Evolutionary conservation across 305 asterid species (phyloP).

Genomic region (Fraxinus ornus): DNA sequence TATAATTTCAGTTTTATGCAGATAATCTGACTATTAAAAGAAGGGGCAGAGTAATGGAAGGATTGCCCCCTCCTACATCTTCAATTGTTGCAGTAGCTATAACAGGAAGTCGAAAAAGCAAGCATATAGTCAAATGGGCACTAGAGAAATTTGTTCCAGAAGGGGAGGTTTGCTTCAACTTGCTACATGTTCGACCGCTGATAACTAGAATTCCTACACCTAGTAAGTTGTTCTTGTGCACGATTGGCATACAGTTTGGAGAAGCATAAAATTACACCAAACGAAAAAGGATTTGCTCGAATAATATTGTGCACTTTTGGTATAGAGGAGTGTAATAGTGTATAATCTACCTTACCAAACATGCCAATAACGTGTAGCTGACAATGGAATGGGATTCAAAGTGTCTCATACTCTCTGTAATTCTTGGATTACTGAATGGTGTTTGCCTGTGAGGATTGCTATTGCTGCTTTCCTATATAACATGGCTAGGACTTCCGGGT

Average conservation of each 20-base stretch:
- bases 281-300: background rate
- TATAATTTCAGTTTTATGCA: slow-evolving; percentile 1
- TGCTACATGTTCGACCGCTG: slow-evolving; percentile 63
- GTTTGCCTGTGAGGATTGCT: background rate
- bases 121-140: slow-evolving; percentile 66
- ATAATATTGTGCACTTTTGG: background rate
- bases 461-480: background rate
- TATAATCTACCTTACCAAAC: background rate
- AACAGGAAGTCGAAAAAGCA: slow-evolving; percentile 56
- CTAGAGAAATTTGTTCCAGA: slow-evolving; percentile 76
- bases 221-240: slow-evolving; percentile 46
- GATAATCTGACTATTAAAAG: slow-evolving; percentile 27
- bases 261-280: background rate
- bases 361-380: background rate
- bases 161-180: slow-evolving; percentile 50
- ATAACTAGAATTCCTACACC: slow-evolving; percentile 69
- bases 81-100: slow-evolving; percentile 56
- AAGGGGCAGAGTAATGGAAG: slow-evolving; percentile 29
- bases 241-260: background rate
- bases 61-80: slow-evolving; percentile 31
- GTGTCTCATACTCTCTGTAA: background rate
- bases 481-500: background rate
- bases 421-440: background rate
- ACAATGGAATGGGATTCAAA: background rate
- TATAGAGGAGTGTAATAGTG: background rate